These are phyloP conservation scores for Macrophomina pseudophaseolina DNA, from an alignment of 2,329 filamentous ascomycete species.

Conservation along the genomic window DNA sequence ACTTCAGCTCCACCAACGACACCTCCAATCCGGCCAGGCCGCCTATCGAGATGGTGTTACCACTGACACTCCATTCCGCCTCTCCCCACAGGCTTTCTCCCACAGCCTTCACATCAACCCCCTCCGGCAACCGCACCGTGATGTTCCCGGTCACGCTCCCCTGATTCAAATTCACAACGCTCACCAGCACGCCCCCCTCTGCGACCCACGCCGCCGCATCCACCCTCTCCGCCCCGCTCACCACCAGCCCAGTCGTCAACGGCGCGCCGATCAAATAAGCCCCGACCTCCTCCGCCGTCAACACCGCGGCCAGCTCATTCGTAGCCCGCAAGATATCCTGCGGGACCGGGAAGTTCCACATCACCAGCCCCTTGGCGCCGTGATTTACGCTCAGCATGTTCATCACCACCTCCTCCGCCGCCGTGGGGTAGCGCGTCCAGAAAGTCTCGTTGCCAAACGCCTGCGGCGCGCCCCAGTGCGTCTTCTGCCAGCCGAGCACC, in stretches of 20 bases:
- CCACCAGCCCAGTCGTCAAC: slow-evolving; percentile 32
- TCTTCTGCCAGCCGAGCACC: slow-evolving; percentile 49
- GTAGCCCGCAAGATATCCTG: slow-evolving; percentile 34
- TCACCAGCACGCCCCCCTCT: slow-evolving; percentile 44
- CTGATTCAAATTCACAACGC: slow-evolving; percentile 45
- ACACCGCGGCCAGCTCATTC: slow-evolving; percentile 46
- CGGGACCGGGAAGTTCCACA: slow-evolving; percentile 55
- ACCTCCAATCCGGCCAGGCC: neutral
- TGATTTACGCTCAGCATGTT: slow-evolving; percentile 55
- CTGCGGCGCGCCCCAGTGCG: slow-evolving; percentile 58
- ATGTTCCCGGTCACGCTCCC: slow-evolving; percentile 27
- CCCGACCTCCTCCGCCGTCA: slow-evolving; percentile 41
- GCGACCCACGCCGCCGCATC: slow-evolving; percentile 52
- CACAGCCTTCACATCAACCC: slow-evolving; percentile 5
- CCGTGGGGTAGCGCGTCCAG: slow-evolving; percentile 54
- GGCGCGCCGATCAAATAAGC: slow-evolving; percentile 46
- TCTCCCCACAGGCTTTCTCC: neutral
- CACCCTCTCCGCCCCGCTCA: slow-evolving; percentile 33
- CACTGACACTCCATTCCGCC: neutral
- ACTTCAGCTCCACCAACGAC: slow-evolving; percentile 1
- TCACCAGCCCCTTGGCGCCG: slow-evolving; percentile 56
- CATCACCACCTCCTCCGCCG: slow-evolving; percentile 54
- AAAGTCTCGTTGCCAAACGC: slow-evolving; percentile 54
- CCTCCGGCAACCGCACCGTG: slow-evolving; percentile 29
- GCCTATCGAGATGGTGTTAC: neutral